phyloP scores from a whole-genome alignment of 108 stramenopile genomes.

The Skeletonema grethae region DNA sequence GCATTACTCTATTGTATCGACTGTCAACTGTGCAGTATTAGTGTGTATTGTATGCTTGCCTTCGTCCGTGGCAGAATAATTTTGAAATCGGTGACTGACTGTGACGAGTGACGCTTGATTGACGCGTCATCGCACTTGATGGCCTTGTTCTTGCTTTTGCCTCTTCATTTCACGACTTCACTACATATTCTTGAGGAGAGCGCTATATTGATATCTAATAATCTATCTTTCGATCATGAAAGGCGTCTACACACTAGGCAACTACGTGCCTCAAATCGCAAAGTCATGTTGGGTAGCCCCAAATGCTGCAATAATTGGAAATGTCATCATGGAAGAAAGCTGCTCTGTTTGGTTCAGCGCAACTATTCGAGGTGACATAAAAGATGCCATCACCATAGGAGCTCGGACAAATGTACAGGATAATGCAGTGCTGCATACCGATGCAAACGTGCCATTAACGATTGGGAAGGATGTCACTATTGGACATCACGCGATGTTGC shows the following conservation, averaged over 20 bases:
- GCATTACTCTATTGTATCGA: too few relatives aligned
- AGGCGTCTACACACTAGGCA: conserved; percentile 40
- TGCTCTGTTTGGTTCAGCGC: conserved; percentile 57
- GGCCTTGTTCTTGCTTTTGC: too few relatives aligned
- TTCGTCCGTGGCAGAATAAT: too few relatives aligned
- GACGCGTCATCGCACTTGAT: too few relatives aligned
- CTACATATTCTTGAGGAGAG: too few relatives aligned
- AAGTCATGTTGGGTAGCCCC: conserved; percentile 57
- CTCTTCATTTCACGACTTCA: too few relatives aligned
- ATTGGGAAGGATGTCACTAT: conserved; percentile 53
- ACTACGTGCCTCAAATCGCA: conserved; percentile 37
- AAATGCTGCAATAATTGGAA: conserved; percentile 58
- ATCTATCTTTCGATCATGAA: conserved; percentile 15
- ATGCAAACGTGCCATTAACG: conserved; percentile 42
- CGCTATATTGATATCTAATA: too few relatives aligned
- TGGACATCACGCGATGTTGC: conserved; percentile 54
- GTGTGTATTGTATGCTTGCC: too few relatives aligned
- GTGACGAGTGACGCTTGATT: too few relatives aligned
- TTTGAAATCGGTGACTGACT: too few relatives aligned
- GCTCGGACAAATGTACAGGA: conserved; percentile 55
- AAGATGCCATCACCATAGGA: conserved; percentile 52
- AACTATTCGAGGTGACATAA: conserved; percentile 54
- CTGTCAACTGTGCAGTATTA: too few relatives aligned
- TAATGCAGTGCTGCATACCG: conserved; percentile 50
- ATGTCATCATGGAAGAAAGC: conserved; percentile 44